Base-by-base conservation (phyloP, 192 early-diverging fungal species). In the Coemansia sp. region DNA sequence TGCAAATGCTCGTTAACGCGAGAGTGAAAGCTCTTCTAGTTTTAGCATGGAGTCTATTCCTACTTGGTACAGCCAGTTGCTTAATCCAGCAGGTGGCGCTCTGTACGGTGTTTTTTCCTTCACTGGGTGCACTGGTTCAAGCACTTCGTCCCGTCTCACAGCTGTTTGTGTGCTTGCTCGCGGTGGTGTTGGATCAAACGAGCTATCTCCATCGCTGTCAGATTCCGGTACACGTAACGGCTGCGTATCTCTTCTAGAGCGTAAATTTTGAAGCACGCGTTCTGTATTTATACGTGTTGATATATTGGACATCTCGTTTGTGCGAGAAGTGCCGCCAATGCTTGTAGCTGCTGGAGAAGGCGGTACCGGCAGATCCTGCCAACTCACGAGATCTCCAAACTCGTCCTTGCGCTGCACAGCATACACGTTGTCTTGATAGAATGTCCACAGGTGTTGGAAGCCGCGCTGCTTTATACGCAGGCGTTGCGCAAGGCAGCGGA, bases 361-460 rank as follows among this genome's bases (percentile, higher is more conserved):
- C 23, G 73, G 74, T 13, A 59, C 25, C 4, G 74, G 74, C 46
- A 81, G 58, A 16, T 75, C 72, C 9, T 75, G 68, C 72, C 78
- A 81, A 12, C 69, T 66, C 3, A 81, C 73, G 0, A 58, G 70
- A 15, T 69, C 70, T 23, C 78, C 73, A 13, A 23, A 31, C 6
- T 81, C 78, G 53, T 75, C 60, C 26, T 81, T 70, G 18, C 78
- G 64, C 64, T 71, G 73, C 20, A 81, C 70, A 3, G 78, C 69
- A 34, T 28, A 7, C 1, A 81, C 78, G 29, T 81, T 81, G 59
- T 81, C 73, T 61, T 81, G 73, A 37, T 81, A 81, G 31, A 81
- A 81, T 0, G 73, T 81, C 78, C 78, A 81, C 63, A 81, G 66
- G 26, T 81, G 78, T 67, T 81, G 78, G 63, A 75, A 81, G 23